A percentile compares a stretch with the other conserved stretches of the same genome.
phyloP scores from a whole-genome alignment of 129 eudicot genomes.

The Ambrosia trifida region DNA sequence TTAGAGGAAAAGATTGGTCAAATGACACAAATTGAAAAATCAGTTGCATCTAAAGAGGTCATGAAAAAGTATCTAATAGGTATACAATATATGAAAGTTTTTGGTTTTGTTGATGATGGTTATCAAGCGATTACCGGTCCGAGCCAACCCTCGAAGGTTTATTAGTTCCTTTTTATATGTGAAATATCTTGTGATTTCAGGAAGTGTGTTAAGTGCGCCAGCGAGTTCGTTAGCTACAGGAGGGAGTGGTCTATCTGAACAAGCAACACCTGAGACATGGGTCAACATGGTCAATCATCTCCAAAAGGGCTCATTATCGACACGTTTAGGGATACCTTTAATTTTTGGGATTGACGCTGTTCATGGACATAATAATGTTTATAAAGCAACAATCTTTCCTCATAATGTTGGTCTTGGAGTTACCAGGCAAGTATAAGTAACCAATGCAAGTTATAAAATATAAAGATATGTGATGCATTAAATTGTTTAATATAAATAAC shows the following conservation, averaged over 20 bases:
- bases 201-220: slow-evolving; percentile 52
- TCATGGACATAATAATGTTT: slow-evolving; percentile 40
- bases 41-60: slow-evolving; percentile 46
- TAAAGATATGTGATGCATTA: background rate
- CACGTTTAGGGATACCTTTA: slow-evolving; percentile 39
- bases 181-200: slow-evolving; percentile 28
- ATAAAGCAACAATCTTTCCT: slow-evolving; percentile 42
- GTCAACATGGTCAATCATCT: slow-evolving; percentile 30
- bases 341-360: slow-evolving; percentile 45
- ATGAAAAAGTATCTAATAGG: slow-evolving; percentile 63
- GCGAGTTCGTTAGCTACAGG: slow-evolving; percentile 35
- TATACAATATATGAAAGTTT: too few relatives aligned
- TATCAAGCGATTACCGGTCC: too few relatives aligned
- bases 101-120: too few relatives aligned
- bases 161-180: background rate
- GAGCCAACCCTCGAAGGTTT: too few relatives aligned
- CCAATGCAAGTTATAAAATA: background rate
- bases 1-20: slow-evolving; percentile 75
- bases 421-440: slow-evolving; percentile 39
- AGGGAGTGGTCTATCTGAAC: slow-evolving; percentile 55
- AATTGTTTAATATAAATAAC: background rate
- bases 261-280: slow-evolving; percentile 49
- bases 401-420: slow-evolving; percentile 49
- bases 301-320: slow-evolving; percentile 37
- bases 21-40: slow-evolving; percentile 69